Conservation (phyloP, 768 basidiomycete species). For the Phlegmacium glaucopus region DNA sequence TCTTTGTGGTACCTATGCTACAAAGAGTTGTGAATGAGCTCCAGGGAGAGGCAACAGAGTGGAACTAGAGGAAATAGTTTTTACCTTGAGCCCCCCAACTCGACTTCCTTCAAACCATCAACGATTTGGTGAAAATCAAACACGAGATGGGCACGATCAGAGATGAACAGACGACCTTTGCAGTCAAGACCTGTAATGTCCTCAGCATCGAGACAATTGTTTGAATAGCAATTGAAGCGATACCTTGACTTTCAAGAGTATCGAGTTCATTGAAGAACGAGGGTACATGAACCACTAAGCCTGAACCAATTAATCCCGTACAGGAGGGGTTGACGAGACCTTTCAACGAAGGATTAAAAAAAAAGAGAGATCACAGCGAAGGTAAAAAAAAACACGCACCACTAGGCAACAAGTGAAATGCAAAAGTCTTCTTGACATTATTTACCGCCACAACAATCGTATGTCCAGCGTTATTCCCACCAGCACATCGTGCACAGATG, state of each 20-base stretch:
- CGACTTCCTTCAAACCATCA: conserved; percentile 96
- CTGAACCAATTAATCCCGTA: conserved; percentile 84
- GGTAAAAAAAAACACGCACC: conserved; percentile 46
- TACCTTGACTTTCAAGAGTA: conserved; percentile 79
- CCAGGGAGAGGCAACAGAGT: background rate
- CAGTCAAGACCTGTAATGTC: conserved; percentile 71
- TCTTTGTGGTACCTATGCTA: conserved; percentile 97
- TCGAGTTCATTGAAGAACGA: conserved; percentile 95
- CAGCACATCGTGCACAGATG: conserved; percentile 93
- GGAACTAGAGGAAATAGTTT: background rate
- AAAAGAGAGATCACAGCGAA: conserved; percentile 2
- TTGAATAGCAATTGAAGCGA: conserved; percentile 7
- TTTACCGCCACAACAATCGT: conserved; percentile 87
- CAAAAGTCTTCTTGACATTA: conserved; percentile 77
- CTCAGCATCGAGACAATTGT: background rate
- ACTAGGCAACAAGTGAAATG: conserved; percentile 93
- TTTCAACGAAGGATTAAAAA: conserved; percentile 22
- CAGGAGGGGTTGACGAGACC: conserved; percentile 86
- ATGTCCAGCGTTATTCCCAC: conserved; percentile 98
- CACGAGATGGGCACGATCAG: conserved; percentile 95
- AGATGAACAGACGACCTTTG: conserved; percentile 81
- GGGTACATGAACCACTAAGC: conserved; percentile 95
- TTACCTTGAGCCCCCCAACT: conserved; percentile 90
- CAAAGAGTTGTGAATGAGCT: conserved; percentile 1
- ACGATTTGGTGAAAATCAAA: conserved; percentile 99